Conservation (phyloP, 1,139 yeast genomes). For the Kluyveromyces sp. region DNA sequence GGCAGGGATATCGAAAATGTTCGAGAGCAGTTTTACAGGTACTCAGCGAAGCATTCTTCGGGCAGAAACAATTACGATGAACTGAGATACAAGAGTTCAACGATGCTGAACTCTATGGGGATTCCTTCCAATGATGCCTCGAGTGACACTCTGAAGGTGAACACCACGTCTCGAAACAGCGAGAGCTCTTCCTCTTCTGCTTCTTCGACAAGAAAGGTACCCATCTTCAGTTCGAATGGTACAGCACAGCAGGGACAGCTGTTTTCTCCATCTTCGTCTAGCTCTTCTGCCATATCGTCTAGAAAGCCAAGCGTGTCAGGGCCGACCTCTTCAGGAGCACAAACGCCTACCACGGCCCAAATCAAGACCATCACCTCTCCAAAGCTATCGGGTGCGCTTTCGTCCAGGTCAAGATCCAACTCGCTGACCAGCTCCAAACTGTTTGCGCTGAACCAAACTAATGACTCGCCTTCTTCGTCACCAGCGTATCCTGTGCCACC, state of each 20-base stretch:
- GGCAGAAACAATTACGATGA: neutral
- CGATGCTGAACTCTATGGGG: conserved; percentile 1
- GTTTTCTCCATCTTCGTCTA: conserved; percentile 8
- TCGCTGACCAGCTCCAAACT: conserved; percentile 12
- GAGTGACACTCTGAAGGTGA: neutral
- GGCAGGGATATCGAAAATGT: neutral
- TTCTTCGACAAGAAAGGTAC: neutral
- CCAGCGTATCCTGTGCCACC: conserved; percentile 23
- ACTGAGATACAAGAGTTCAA: neutral
- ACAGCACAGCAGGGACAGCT: neutral
- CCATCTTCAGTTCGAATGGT: neutral
- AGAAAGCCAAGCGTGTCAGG: conserved; percentile 13
- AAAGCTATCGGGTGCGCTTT: conserved; percentile 6
- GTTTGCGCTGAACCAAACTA: conserved; percentile 4
- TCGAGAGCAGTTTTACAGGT: conserved; percentile 2
- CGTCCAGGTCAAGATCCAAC: conserved; percentile 9
- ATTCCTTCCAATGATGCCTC: neutral
- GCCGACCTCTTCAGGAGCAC: conserved; percentile 3
- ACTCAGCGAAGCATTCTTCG: neutral
- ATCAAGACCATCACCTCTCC: conserved; percentile 3
- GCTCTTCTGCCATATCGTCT: conserved; percentile 10
- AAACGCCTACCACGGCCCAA: conserved; percentile 4
- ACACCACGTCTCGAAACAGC: neutral
- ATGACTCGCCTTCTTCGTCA: conserved; percentile 11
- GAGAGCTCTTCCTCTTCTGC: neutral